phyloP scores from a whole-genome alignment of 2,329 filamentous ascomycete genomes.

The Hypomyces perniciosus region DNA sequence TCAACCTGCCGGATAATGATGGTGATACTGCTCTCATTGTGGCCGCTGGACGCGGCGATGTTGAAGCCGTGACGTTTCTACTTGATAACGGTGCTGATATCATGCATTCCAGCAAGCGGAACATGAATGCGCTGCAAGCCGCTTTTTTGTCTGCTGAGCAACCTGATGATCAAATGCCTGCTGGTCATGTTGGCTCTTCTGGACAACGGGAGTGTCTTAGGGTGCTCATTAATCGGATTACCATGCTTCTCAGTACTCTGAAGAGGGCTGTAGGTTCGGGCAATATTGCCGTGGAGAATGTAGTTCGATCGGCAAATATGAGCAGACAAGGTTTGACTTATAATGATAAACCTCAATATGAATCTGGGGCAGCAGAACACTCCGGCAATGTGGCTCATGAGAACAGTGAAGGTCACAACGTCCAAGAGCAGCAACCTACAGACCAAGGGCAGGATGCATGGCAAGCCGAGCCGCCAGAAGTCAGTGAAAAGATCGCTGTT shows the following conservation, averaged over 20 bases:
- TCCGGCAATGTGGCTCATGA: no score
- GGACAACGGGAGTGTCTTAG: conserved; percentile 4
- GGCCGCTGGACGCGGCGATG: conserved; percentile 28
- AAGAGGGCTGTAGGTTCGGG: conserved; percentile 5
- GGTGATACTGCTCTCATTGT: conserved; percentile 35
- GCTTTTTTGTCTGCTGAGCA: conserved; percentile 1
- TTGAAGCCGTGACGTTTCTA: conserved; percentile 28
- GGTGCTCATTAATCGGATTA: conserved; percentile 3
- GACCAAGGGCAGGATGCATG: no score
- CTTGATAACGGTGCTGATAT: conserved; percentile 29
- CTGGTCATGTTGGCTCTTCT: neutral
- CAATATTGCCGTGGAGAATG: neutral
- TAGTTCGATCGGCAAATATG: conserved; percentile 5
- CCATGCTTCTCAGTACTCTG: neutral
- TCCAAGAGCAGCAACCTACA: no score
- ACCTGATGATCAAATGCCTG: neutral
- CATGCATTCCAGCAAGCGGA: conserved; percentile 1
- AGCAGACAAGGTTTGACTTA: neutral
- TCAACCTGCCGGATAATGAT: conserved; percentile 29
- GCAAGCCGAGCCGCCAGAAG: no score
- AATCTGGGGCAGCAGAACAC: no score
- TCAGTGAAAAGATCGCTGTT: no score
- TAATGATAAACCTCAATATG: no score
- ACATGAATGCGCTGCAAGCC: conserved; percentile 7
- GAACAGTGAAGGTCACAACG: no score